A percentile compares a stretch with the other conserved stretches of the same genome.
Evolutionary conservation across 371 early-diverging fungal genomes (phyloP).

Genomic region (Mucor irregularis): DNA sequence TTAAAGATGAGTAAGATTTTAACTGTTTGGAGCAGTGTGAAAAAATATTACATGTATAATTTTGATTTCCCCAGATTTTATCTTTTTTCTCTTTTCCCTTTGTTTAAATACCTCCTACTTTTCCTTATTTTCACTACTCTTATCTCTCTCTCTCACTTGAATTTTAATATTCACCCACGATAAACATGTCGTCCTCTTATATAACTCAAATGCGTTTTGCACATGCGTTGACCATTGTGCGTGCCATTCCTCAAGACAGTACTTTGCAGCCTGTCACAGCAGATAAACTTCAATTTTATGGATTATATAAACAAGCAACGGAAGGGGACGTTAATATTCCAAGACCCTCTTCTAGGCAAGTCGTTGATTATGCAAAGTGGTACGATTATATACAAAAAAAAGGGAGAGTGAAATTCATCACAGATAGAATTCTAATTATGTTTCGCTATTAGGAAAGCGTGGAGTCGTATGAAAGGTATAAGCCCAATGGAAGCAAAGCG

Average conservation of each 20-base stretch:
- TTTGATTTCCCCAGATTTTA: too few relatives aligned
- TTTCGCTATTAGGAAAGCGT: slow-evolving; percentile 37
- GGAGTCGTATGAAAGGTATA: slow-evolving; percentile 32
- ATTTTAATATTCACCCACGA: not conserved
- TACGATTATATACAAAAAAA: not conserved
- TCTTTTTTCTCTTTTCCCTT: not conserved
- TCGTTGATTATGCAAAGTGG: slow-evolving; percentile 32
- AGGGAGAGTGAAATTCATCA: too few relatives aligned
- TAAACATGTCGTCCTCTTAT: slow-evolving; percentile 7
- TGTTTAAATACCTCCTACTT: not conserved
- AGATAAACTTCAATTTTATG: slow-evolving; percentile 70
- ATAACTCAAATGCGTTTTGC: slow-evolving; percentile 16
- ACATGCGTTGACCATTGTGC: slow-evolving; percentile 23
- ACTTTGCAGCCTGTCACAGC: slow-evolving; percentile 58
- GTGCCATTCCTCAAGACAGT: slow-evolving; percentile 20
- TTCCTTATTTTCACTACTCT: not conserved
- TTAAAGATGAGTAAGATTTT: too few relatives aligned
- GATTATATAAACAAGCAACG: slow-evolving; percentile 74
- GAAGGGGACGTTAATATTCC: slow-evolving; percentile 63
- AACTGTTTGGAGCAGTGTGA: too few relatives aligned
- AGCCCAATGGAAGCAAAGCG: slow-evolving; percentile 29
- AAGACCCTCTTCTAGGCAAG: slow-evolving; percentile 30
- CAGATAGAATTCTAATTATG: too few relatives aligned
- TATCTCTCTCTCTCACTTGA: not conserved
- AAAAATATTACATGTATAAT: too few relatives aligned